Evolutionary conservation across 306 rosid genomes (phyloP), one percentile per base, ranked within the genome.

Genomic region (Trifolium fragiferum): DNA sequence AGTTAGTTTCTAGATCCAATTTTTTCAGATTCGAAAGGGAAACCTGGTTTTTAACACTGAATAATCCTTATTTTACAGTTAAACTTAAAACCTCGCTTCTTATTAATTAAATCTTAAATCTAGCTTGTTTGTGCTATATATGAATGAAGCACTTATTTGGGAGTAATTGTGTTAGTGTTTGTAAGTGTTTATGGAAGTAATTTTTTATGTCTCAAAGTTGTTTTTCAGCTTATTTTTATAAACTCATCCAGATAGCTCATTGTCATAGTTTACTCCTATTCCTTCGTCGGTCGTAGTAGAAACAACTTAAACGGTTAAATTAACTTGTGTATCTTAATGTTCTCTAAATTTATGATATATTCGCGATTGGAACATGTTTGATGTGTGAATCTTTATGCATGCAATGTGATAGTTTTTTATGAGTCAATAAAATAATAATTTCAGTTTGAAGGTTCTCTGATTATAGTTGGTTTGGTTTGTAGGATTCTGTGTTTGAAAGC

Each of bases 401-500:
- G n/a, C 49, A 43, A 43, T 12, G n/a, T 7, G 74, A 12, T 4
- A 6, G 16, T 7, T 57, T 30, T 66, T 53, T 37, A 23, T 1
- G 23, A 9, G 18, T n/a, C n/a, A n/a, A n/a, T 21, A 61, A 11
- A 1, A 25, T 16, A 58, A 58, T 53, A 14, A 38, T 72, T 15
- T 54, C 50, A 14, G 6, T 57, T 44, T 59, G 37, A 57, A 57
- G 30, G 38, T 46, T 9, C 38, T 7, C n/a, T 60, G 16, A 76
- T 66, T 70, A 20, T 87, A 80, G 63, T 66, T 68, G 21, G 18
- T 37, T 64, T 66, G 33, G 33, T 40, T 66, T 66, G 68, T 80
- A 91, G 99, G 90, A 81, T 23, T 11, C 90, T 49, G 90, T 78
- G 19, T 92, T 92, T 75, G 98, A 95, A 83, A 89, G 77, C 57